Conservation (phyloP, 352 stramenopile species). For the Globisporangium iwayamae region DNA sequence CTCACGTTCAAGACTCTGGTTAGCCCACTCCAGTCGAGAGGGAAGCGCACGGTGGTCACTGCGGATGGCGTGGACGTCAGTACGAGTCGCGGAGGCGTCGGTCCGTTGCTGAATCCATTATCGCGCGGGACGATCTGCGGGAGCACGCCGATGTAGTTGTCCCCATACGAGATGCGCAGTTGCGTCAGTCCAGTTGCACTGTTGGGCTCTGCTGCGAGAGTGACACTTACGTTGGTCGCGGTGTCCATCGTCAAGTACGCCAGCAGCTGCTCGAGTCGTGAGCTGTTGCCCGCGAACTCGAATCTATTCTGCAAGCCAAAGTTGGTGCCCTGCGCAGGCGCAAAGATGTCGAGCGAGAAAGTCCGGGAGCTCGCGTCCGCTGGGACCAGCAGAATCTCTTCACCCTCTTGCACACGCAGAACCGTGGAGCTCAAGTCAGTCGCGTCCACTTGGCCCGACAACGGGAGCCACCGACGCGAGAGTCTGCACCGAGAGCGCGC, state of each 20-base stretch:
- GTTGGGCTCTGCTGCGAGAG: neutral
- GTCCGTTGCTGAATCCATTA: neutral
- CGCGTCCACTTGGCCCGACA: neutral
- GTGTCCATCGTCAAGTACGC: slow-evolving; percentile 11
- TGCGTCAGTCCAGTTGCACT: neutral
- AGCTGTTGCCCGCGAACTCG: slow-evolving; percentile 1
- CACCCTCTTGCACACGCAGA: neutral
- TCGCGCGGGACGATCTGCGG: neutral
- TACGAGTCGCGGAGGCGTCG: neutral
- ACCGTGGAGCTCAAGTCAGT: neutral
- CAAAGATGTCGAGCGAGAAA: slow-evolving; percentile 4
- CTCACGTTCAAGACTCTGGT: neutral
- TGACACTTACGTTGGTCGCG: slow-evolving; percentile 3
- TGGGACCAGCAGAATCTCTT: slow-evolving; percentile 2
- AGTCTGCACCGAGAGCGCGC: slow-evolving; percentile 13
- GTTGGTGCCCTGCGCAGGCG: neutral
- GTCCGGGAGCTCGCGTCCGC: neutral
- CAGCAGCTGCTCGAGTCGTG: slow-evolving; percentile 7
- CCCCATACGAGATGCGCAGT: slow-evolving; percentile 9
- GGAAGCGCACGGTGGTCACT: neutral
- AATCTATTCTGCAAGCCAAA: neutral
- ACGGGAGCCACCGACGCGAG: neutral
- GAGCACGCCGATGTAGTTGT: slow-evolving; percentile 12
- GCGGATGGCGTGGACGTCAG: neutral
- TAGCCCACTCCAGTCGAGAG: slow-evolving; percentile 11